A percentile compares a stretch with the other conserved stretches of the same genome.
Conservation (phyloP, 495 filamentous ascomycete species). For the Aspergillus sclerotioniger region DNA sequence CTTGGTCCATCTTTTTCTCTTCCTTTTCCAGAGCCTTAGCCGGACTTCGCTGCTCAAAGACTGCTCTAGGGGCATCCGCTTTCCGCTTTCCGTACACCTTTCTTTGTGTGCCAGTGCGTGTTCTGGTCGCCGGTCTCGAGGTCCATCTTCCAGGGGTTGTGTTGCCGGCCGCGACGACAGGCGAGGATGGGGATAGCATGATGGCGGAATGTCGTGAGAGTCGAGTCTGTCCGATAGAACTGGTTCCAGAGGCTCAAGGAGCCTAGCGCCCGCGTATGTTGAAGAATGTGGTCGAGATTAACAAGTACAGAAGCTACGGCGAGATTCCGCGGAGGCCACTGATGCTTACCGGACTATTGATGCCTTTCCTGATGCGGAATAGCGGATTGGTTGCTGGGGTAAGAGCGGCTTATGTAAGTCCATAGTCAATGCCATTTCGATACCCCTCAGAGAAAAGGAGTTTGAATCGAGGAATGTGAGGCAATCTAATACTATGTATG, state of each 20-base stretch:
- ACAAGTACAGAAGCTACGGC: neutral
- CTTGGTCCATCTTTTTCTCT: constrained; percentile 10
- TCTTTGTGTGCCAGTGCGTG: constrained; percentile 27
- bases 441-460: neutral
- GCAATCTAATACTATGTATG: too few species aligned
- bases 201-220: neutral
- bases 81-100: constrained; percentile 46
- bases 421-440: neutral
- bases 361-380: neutral
- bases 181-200: constrained; percentile 11
- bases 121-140: constrained; percentile 20
- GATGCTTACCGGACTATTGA: neutral
- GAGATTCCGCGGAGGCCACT: constrained; percentile 3
- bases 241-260: neutral
- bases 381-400: constrained; percentile 1
- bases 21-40: constrained; percentile 15
- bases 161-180: constrained; percentile 5
- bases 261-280: neutral
- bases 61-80: constrained; percentile 39
- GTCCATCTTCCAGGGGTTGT: constrained; percentile 7
- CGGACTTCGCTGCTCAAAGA: constrained; percentile 42
- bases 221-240: neutral
- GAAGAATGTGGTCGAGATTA: neutral
- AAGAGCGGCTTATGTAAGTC: neutral
- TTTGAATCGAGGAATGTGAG: neutral